phyloP scores from a whole-genome alignment of 805 yeast species.

The Candida lessepsii region DNA sequence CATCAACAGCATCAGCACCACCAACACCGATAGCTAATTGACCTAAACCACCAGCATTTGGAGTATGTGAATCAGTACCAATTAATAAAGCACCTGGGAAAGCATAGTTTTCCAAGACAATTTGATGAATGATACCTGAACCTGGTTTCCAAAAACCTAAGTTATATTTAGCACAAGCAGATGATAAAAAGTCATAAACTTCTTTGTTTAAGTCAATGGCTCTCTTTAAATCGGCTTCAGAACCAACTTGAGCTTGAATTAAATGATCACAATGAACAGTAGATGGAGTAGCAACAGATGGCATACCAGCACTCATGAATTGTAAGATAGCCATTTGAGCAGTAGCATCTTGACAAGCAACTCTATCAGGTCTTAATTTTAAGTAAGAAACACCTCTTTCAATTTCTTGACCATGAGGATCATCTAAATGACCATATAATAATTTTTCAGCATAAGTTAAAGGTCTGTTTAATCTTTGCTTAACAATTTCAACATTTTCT shows the following conservation, averaged over 20 bases:
- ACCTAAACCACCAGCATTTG: constrained; percentile 98
- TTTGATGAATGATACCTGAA: constrained; percentile 97
- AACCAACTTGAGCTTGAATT: constrained; percentile 94
- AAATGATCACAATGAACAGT: constrained; percentile 98
- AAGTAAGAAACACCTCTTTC: constrained; percentile 87
- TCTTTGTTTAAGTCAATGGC: constrained; percentile 90
- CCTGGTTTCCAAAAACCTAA: constrained; percentile 99
- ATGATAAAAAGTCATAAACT: constrained; percentile 86
- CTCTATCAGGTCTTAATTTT: constrained; percentile 95
- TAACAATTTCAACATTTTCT: constrained; percentile 84
- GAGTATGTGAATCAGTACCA: constrained; percentile 98
- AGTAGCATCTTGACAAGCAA: constrained; percentile 98
- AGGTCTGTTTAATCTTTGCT: constrained; percentile 79
- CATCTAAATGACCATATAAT: constrained; percentile 89
- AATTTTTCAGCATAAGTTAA: constrained; percentile 95
- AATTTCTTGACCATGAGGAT: constrained; percentile 84
- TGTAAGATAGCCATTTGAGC: constrained; percentile 98
- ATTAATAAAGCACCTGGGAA: constrained; percentile 96
- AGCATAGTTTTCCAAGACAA: constrained; percentile 92
- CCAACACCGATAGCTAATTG: constrained; percentile 98
- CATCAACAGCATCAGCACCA: constrained; percentile 99
- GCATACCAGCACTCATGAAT: constrained; percentile 94
- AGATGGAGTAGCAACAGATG: constrained; percentile 88
- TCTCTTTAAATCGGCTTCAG: constrained; percentile 76
- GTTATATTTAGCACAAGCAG: constrained; percentile 92